Base-by-base conservation (phyloP, 2,329 filamentous ascomycete species). In the Trichoderma sp. region DNA sequence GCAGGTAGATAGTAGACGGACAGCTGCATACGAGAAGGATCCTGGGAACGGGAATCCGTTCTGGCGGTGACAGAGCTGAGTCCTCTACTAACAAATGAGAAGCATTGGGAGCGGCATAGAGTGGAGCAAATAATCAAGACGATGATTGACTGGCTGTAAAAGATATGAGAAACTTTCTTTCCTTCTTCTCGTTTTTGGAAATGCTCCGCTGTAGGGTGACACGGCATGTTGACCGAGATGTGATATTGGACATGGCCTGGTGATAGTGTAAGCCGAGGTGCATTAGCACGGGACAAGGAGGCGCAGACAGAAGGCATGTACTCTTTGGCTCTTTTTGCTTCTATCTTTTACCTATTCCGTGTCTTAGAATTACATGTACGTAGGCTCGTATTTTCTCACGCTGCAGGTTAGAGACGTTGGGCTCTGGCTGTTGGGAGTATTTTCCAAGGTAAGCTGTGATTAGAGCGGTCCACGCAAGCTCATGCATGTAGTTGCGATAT, bases 141-240 rank as follows among this genome's bases (percentile, higher is more conserved):
- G 27, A 12, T 50, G 29, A 35, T 53, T 24, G 18, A 41, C 50
- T 24, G 59, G 14, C 41, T n/a, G 29, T 1, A 21, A 53, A 53
- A 65, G 3, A 7, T 2, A 12, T 29, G 7, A n/a, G 41, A 31
- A 60, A 29, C 14, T 18, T 41, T 60, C n/a, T 33, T 53, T 27
- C 6, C 2, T 60, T 41, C 8, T 59, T 24, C n/a, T 35, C 24
- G 3, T 63, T 63, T 64, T 63, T 65, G 62, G 62, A 73, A 59
- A 16, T 66, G 50, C 63, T 31, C 35, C 29, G 50, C 50, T 27
- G 59, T 21, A 24, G 38, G 38, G 71, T 74, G n/a, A 38, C 71
- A 74, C 71, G 33, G 53, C 71, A 67, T 74, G 53, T 21, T 67
- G 63, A 74, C 71, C 71, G 71, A 66, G 50, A 67, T 66, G 71